Conservation (phyloP, 345 rosid species). For the Lepidium didymum region DNA sequence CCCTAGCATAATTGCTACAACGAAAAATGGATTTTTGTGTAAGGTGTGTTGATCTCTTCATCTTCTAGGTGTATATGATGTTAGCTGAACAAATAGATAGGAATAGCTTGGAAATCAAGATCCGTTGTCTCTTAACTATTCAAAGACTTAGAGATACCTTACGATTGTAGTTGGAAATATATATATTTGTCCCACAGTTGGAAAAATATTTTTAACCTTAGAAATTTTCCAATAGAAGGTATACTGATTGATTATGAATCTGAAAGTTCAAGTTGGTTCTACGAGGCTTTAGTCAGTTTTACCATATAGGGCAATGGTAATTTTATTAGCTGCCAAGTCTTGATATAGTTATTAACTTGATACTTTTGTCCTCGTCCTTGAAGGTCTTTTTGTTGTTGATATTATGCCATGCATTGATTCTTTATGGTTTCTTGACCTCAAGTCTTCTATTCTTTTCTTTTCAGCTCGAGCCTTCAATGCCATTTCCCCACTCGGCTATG, state of each 20-base stretch:
- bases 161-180: neutral
- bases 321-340: neutral
- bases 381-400: neutral
- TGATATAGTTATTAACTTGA: neutral
- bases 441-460: conserved; percentile 1
- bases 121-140: neutral
- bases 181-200: no score
- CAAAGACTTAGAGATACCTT: neutral
- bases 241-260: neutral
- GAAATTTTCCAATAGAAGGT: neutral
- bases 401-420: neutral
- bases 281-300: neutral
- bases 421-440: neutral
- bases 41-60: conserved; percentile 25
- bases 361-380: neutral
- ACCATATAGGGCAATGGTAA: conserved; percentile 3
- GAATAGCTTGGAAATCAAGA: neutral
- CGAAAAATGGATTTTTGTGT: conserved; percentile 33
- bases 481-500: conserved; percentile 67
- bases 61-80: neutral
- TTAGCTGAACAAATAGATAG: neutral
- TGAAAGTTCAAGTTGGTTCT: conserved; percentile 14
- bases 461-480: conserved; percentile 66
- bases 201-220: neutral
- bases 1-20: conserved; percentile 24